phyloP scores from a whole-genome alignment of 2,329 filamentous ascomycete genomes.

The Sarocladiaceae sp. region DNA sequence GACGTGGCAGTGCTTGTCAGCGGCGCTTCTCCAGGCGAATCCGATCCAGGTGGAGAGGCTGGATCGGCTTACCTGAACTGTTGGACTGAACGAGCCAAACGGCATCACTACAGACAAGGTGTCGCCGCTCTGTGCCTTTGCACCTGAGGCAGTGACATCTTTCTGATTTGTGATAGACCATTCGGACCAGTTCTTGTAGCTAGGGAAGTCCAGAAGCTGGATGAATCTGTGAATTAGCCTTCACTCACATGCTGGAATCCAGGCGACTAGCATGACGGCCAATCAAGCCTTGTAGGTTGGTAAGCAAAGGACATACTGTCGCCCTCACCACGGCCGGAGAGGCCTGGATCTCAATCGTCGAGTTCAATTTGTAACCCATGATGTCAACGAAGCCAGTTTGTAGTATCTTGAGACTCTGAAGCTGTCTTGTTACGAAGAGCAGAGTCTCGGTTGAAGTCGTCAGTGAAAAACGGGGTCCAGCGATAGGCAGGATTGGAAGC shows the following conservation, averaged over 20 bases:
- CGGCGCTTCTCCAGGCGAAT: not conserved
- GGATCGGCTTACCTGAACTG: not conserved
- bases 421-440: not conserved
- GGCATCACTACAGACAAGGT: not conserved
- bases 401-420: no score
- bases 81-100: constrained; percentile 9
- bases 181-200: constrained; percentile 3
- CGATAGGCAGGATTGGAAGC: no score
- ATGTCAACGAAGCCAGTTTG: not conserved
- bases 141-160: not conserved
- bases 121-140: not conserved
- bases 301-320: constrained; percentile 5
- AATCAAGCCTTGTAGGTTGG: not conserved
- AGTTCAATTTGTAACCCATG: not conserved
- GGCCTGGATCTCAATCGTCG: constrained; percentile 9
- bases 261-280: not conserved
- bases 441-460: not conserved
- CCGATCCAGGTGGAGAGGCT: not conserved
- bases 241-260: not conserved
- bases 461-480: no score
- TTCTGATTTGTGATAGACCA: not conserved
- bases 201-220: constrained; percentile 10
- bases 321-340: constrained; percentile 10
- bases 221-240: not conserved
- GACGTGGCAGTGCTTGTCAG: not conserved